Percentiles rank a stretch among this genome's conserved stretches.
Conservation (phyloP, 2,329 filamentous ascomycete genomes). For the Arthrocladium fulminans region DNA sequence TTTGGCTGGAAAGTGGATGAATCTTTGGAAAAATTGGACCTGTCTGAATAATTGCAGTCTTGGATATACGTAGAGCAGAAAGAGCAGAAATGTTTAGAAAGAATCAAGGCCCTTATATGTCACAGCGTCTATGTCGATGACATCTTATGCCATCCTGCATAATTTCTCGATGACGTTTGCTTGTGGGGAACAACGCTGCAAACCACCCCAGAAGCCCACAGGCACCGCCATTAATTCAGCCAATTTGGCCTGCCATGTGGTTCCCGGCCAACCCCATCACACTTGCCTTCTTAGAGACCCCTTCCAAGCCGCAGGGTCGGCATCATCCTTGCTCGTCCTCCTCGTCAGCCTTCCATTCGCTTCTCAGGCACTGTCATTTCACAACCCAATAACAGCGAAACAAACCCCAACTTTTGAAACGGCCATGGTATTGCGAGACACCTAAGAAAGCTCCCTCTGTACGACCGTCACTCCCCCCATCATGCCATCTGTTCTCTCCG, state of each 20-base stretch:
- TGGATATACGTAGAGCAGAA: too few relatives aligned
- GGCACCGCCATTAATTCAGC: background rate
- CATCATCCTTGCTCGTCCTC: slow-evolving; percentile 1
- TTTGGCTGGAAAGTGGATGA: slow-evolving; percentile 14
- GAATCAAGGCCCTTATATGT: too few relatives aligned
- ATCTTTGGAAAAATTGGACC: background rate
- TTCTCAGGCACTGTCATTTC: slow-evolving; percentile 1
- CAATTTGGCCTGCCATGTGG: background rate
- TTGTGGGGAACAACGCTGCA: background rate
- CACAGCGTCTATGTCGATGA: too few relatives aligned
- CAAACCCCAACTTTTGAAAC: background rate
- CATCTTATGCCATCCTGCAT: background rate
- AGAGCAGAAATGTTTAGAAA: too few relatives aligned
- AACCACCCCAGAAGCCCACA: background rate
- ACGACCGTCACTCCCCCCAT: slow-evolving; percentile 18
- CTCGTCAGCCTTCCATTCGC: slow-evolving; percentile 5
- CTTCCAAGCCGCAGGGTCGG: background rate
- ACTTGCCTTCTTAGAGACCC: background rate
- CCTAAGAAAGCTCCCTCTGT: background rate
- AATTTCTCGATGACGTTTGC: background rate
- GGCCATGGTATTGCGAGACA: background rate
- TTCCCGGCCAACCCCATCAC: background rate
- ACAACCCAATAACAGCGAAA: slow-evolving; percentile 2
- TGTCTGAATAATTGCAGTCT: too few relatives aligned
- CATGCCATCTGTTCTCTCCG: slow-evolving; percentile 63